phyloP scores from a whole-genome alignment of 2,329 filamentous ascomycete genomes.

The Penicillium paneum region DNA sequence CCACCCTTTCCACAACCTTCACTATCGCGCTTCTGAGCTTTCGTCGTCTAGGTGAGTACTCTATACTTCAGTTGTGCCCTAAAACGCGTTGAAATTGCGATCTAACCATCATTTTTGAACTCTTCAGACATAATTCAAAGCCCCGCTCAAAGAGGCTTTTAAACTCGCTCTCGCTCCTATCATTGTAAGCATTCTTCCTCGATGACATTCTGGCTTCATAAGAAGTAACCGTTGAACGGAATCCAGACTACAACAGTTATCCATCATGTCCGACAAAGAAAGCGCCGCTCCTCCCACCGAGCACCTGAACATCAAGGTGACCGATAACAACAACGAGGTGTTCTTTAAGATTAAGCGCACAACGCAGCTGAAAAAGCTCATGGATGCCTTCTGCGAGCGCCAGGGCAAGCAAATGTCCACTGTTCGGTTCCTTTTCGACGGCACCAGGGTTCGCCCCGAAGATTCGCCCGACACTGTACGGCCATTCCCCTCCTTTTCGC shows the following conservation, averaged over 20 bases:
- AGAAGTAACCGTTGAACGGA: not conserved
- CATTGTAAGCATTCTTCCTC: not conserved
- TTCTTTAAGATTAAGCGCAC: conserved; percentile 99
- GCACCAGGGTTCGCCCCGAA: conserved; percentile 80
- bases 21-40: not conserved
- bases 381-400: conserved; percentile 96
- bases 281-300: conserved; percentile 53
- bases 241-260: not conserved
- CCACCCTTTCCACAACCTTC: conserved; percentile 4
- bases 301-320: conserved; percentile 98
- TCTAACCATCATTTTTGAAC: not conserved
- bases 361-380: conserved; percentile 93
- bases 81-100: not conserved
- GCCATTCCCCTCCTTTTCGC: conserved; percentile 1
- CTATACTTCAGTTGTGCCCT: not conserved
- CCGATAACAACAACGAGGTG: conserved; percentile 98
- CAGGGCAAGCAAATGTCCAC: conserved; percentile 83
- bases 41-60: conserved; percentile 5
- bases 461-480: conserved; percentile 91
- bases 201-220: not conserved
- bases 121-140: not conserved
- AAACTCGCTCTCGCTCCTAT: not conserved
- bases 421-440: conserved; percentile 93
- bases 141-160: not conserved
- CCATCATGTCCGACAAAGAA: conserved; percentile 22